Evolutionary conservation across 2,329 filamentous ascomycete genomes (phyloP).

Genomic region (Talaromyces albobiverticillius): DNA sequence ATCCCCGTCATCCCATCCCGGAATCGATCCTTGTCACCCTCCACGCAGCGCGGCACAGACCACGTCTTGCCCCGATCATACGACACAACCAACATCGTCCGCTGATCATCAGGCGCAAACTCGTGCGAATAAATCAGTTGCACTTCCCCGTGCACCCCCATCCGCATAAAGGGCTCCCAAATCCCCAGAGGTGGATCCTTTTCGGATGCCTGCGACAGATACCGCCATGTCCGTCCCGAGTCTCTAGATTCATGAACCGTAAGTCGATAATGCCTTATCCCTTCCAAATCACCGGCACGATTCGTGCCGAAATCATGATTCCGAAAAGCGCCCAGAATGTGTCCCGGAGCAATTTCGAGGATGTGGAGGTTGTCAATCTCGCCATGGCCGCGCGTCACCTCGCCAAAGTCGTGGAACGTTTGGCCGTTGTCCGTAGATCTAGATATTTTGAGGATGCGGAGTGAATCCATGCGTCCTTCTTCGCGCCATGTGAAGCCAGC

Average conservation of each 20-base stretch:
- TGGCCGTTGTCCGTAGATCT: conserved; percentile 44
- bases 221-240: conserved; percentile 44
- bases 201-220: conserved; percentile 45
- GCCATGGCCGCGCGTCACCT: conserved; percentile 42
- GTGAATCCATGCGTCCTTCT: conserved; percentile 21
- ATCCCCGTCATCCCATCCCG: conserved; percentile 49
- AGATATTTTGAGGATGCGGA: conserved; percentile 42
- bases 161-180: conserved; percentile 52
- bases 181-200: conserved; percentile 38
- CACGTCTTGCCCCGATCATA: conserved; percentile 44
- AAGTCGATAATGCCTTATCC: conserved; percentile 47
- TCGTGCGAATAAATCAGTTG: conserved; percentile 50
- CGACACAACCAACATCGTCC: conserved; percentile 49
- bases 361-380: conserved; percentile 51
- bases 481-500: conserved; percentile 45
- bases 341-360: conserved; percentile 36
- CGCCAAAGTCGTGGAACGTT: conserved; percentile 40
- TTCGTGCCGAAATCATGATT: conserved; percentile 42
- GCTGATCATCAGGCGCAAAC: conserved; percentile 46
- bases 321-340: conserved; percentile 48
- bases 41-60: conserved; percentile 41
- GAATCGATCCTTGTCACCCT: conserved; percentile 38
- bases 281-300: conserved; percentile 17
- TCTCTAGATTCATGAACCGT: conserved; percentile 49
- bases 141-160: conserved; percentile 36